Evolutionary conservation across 176 grass and related monocot genomes (phyloP).

Genomic region (Musa schizocarpa): DNA sequence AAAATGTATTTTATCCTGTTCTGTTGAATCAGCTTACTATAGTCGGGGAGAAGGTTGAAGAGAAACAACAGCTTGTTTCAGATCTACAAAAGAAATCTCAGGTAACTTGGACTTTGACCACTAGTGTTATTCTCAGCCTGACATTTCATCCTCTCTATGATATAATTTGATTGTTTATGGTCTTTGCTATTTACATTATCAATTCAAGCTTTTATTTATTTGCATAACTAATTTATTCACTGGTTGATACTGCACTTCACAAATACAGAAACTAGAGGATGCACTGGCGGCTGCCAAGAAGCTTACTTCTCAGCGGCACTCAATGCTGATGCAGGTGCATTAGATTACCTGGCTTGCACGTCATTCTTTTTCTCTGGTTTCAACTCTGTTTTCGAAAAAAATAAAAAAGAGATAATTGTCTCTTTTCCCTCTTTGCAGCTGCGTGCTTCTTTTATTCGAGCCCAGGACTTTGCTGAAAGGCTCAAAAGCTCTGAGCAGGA

Average conservation of each 20-base stretch:
- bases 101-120: constrained; percentile 30
- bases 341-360: constrained; percentile 1
- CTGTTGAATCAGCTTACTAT: constrained; percentile 42
- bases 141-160: background rate
- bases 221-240: background rate
- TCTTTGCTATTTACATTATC: background rate
- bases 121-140: background rate
- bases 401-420: background rate
- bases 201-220: background rate
- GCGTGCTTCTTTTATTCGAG: constrained; percentile 56
- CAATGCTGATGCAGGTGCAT: constrained; percentile 42
- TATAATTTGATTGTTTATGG: background rate
- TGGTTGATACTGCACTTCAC: background rate
- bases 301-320: constrained; percentile 55
- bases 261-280: constrained; percentile 74
- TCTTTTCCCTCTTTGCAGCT: constrained; percentile 31
- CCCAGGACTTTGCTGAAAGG: constrained; percentile 60
- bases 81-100: constrained; percentile 63
- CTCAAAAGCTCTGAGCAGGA: constrained; percentile 55
- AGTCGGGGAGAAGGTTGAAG: constrained; percentile 51
- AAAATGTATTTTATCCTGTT: constrained; percentile 13
- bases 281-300: constrained; percentile 42
- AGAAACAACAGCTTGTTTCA: constrained; percentile 42
- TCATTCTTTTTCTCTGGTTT: background rate
- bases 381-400: background rate